Evolutionary conservation across 257 asterid genomes (phyloP).

Genomic region (Penstemon davidsonii): DNA sequence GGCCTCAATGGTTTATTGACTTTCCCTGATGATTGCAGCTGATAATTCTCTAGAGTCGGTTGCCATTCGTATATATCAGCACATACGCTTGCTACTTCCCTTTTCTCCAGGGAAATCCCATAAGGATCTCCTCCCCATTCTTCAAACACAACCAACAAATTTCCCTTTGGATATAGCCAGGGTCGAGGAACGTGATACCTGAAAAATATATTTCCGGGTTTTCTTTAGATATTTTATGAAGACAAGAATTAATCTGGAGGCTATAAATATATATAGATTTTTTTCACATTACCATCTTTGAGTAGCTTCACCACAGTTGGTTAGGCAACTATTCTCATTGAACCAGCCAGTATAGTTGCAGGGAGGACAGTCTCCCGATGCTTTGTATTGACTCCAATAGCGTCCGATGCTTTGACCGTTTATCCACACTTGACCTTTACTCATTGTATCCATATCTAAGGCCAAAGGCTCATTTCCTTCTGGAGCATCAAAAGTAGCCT

Average conservation of each 20-base stretch:
- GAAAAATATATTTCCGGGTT: slow-evolving; percentile 19
- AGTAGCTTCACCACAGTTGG: slow-evolving; percentile 79
- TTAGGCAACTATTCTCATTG: slow-evolving; percentile 68
- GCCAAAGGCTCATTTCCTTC: slow-evolving; percentile 86
- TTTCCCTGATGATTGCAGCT: slow-evolving; percentile 65
- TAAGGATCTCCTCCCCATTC: slow-evolving; percentile 94
- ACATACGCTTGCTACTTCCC: slow-evolving; percentile 74
- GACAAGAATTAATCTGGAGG: slow-evolving; percentile 12
- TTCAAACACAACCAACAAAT: slow-evolving; percentile 76
- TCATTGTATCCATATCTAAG: slow-evolving; percentile 85
- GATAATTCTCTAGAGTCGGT: slow-evolving; percentile 70
- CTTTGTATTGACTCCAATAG: slow-evolving; percentile 80
- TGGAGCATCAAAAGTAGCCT: slow-evolving; percentile 89
- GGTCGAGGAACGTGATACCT: slow-evolving; percentile 98
- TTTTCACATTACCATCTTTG: slow-evolving; percentile 67
- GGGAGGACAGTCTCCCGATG: slow-evolving; percentile 62
- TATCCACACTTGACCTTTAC: slow-evolving; percentile 98
- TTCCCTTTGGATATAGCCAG: slow-evolving; percentile 76
- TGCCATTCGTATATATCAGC: slow-evolving; percentile 88
- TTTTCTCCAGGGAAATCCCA: slow-evolving; percentile 65
- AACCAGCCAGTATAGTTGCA: slow-evolving; percentile 84
- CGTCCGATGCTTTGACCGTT: slow-evolving; percentile 92
- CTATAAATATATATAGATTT: background rate
- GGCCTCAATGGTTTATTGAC: slow-evolving; percentile 75
- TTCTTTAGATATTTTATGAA: no score